A percentile compares a stretch with the other conserved stretches of the same genome.
Conservation (phyloP, 768 basidiomycete genomes). For the Cubamyces lactineus region DNA sequence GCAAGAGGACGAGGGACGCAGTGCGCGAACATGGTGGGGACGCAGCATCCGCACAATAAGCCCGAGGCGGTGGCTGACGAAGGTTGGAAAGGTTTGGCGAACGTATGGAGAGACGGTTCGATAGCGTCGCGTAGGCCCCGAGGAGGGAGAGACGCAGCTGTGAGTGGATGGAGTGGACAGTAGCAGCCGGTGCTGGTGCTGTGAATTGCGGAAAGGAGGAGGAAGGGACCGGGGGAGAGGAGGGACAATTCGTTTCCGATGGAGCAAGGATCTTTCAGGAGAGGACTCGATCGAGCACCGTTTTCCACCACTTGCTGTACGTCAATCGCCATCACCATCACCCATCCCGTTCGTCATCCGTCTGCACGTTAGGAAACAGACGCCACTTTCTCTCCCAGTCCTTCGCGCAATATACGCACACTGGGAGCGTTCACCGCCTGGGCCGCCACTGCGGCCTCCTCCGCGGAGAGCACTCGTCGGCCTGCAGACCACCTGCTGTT, state of each 20-base stretch:
- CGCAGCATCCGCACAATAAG: no score
- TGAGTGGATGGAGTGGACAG: no score
- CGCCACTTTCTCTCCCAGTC: neutral
- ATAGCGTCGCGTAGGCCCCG: no score
- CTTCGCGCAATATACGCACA: neutral
- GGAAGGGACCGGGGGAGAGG: no score
- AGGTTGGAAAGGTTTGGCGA: no score
- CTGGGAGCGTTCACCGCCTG: neutral
- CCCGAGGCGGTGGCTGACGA: no score
- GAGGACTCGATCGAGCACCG: slow-evolving; percentile 5
- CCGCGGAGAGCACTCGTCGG: slow-evolving; percentile 1
- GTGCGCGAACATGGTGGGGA: no score
- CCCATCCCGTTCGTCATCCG: neutral
- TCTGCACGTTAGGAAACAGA: neutral
- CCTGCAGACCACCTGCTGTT: neutral
- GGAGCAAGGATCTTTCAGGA: slow-evolving; percentile 5
- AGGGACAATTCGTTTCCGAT: slow-evolving; percentile 15
- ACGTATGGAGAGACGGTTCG: no score
- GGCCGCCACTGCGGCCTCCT: neutral
- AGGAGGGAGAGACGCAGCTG: no score
- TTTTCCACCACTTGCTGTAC: neutral
- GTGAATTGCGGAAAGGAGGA: no score
- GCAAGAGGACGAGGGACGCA: neutral
- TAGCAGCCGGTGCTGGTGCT: no score
- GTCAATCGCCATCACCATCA: slow-evolving; percentile 14